Evolutionary conservation across 148 eudicot species (phyloP).

Genomic region (Rhododendron simsii): DNA sequence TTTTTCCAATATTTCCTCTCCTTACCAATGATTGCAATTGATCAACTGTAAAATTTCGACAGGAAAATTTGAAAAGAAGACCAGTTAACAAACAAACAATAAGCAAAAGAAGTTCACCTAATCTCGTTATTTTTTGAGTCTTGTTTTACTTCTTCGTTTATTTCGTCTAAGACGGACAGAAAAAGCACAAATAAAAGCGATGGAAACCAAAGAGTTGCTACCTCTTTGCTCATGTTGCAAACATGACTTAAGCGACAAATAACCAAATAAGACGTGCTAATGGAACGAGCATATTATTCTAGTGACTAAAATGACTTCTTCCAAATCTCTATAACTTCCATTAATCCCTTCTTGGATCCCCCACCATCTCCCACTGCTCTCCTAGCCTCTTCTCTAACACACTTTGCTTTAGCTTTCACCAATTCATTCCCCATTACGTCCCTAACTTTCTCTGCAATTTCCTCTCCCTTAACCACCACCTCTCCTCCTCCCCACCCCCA

Average conservation of each 20-base stretch:
- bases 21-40: not conserved
- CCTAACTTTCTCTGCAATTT: constrained; percentile 5
- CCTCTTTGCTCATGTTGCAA: too few relatives aligned
- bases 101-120: too few relatives aligned
- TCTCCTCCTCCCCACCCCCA: constrained; percentile 14
- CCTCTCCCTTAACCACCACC: constrained; percentile 4
- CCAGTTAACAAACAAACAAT: too few relatives aligned
- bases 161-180: too few relatives aligned
- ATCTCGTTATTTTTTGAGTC: too few relatives aligned
- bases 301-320: not conserved
- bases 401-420: not conserved
- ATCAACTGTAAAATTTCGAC: too few relatives aligned
- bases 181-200: too few relatives aligned
- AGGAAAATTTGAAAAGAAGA: too few relatives aligned
- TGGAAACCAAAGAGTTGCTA: too few relatives aligned
- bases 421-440: constrained; percentile 2
- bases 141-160: too few relatives aligned
- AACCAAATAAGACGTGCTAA: too few relatives aligned
- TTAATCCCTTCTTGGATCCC: constrained; percentile 5
- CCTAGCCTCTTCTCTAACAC: constrained; percentile 6
- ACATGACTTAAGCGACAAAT: too few relatives aligned
- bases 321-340: not conserved
- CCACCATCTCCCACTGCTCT: constrained; percentile 12
- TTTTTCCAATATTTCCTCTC: not conserved
- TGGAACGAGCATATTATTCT: not conserved